These are phyloP conservation scores for Trichomonas vaginalis DNA, from an alignment of 208 protist genomes.

Conservation along the genomic window DNA sequence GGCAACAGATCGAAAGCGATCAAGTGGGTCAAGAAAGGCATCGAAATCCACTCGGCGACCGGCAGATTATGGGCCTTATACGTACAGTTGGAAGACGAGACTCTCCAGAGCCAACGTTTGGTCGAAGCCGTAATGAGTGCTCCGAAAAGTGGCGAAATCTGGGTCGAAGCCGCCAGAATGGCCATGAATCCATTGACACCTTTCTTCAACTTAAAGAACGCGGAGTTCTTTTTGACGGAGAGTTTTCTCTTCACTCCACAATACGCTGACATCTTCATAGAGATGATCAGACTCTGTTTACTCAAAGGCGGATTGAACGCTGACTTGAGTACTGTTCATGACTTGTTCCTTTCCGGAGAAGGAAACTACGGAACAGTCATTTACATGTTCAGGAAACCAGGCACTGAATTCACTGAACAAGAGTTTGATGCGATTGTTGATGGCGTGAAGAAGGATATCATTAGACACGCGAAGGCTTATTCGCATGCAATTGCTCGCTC, in stretches of 20 bases:
- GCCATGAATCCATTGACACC: constrained; percentile 39
- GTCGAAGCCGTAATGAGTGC: constrained; percentile 48
- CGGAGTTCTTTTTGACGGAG: constrained; percentile 50
- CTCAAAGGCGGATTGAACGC: background rate
- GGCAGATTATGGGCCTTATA: constrained; percentile 57
- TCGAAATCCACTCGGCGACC: constrained; percentile 49
- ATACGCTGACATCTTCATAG: constrained; percentile 67
- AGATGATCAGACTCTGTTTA: constrained; percentile 46
- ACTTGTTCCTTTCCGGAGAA: background rate
- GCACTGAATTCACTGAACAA: background rate
- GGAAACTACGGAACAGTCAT: constrained; percentile 4
- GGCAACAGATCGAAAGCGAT: constrained; percentile 26
- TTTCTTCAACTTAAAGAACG: constrained; percentile 36
- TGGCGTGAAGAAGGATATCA: background rate
- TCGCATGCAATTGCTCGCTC: background rate
- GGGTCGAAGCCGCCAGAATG: constrained; percentile 61
- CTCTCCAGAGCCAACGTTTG: constrained; percentile 44
- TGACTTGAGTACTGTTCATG: background rate
- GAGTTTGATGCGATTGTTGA: background rate
- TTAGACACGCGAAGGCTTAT: background rate
- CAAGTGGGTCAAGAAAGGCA: constrained; percentile 38
- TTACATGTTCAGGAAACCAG: constrained; percentile 11
- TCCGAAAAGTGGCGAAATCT: constrained; percentile 64
- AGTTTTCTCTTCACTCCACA: constrained; percentile 64
- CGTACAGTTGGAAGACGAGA: constrained; percentile 50